These are phyloP conservation scores for Colletotrichum sojae DNA, from an alignment of 2,329 filamentous ascomycete genomes.

Conservation along the genomic window DNA sequence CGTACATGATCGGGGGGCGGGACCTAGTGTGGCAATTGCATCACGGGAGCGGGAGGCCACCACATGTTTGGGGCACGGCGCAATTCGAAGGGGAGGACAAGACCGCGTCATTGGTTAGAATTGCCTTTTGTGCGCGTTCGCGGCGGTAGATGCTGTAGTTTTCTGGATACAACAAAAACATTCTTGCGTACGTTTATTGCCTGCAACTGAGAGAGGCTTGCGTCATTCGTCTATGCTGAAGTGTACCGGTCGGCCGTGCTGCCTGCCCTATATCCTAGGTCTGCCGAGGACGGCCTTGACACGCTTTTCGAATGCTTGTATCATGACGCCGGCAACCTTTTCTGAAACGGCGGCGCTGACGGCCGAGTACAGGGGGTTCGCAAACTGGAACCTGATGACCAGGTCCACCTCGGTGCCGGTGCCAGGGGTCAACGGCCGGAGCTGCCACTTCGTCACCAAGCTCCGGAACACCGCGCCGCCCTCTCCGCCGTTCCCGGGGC, in stretches of 20 bases:
- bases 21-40: constrained; percentile 15
- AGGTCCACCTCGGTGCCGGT: constrained; percentile 79
- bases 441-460: constrained; percentile 78
- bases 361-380: constrained; percentile 88
- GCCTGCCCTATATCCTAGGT: constrained; percentile 16
- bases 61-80: constrained; percentile 21
- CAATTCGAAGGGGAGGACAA: constrained; percentile 18
- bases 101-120: constrained; percentile 12
- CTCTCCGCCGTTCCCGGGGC: constrained; percentile 29
- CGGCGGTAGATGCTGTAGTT: constrained; percentile 8
- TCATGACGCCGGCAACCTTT: constrained; percentile 89
- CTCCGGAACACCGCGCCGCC: constrained; percentile 73
- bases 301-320: constrained; percentile 90
- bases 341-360: constrained; percentile 86
- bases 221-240: neutral
- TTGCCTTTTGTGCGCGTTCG: constrained; percentile 2
- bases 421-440: constrained; percentile 61
- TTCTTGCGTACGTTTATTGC: neutral
- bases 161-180: constrained; percentile 16
- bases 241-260: neutral
- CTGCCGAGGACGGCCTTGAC: constrained; percentile 71
- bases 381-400: constrained; percentile 85
- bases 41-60: constrained; percentile 23
- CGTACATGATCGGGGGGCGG: constrained; percentile 6
- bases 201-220: neutral